Percentiles rank a stretch among this genome's conserved stretches.
Evolutionary conservation across 2,329 filamentous ascomycete species (phyloP).

Genomic region (Monosporascus sp.): DNA sequence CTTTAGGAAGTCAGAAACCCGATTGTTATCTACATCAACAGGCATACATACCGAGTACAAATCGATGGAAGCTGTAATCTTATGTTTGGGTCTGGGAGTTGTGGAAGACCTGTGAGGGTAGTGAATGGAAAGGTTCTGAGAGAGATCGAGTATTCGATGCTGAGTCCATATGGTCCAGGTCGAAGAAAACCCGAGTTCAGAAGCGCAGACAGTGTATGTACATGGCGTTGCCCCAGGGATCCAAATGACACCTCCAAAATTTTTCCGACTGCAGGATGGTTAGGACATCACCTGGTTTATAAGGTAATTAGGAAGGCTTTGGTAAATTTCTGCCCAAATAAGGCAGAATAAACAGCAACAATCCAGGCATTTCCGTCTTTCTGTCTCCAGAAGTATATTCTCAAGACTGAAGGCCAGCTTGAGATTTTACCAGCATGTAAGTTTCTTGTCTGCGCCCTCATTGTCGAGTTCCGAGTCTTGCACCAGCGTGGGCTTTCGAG

Average conservation of each 20-base stretch:
- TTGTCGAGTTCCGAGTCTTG: neutral
- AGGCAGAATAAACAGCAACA: neutral
- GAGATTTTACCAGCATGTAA: constrained; percentile 3
- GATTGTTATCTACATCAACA: neutral
- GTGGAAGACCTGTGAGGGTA: too few relatives aligned
- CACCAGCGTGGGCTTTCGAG: constrained; percentile 1
- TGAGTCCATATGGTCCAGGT: too few relatives aligned
- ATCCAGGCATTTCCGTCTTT: neutral
- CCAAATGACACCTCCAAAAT: neutral
- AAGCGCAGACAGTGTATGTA: too few relatives aligned
- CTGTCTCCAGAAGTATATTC: neutral
- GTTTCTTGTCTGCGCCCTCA: neutral
- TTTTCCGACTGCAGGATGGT: neutral
- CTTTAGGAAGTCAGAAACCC: neutral
- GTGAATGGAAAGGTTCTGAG: too few relatives aligned
- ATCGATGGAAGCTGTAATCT: too few relatives aligned
- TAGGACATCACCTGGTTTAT: neutral
- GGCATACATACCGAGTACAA: too few relatives aligned
- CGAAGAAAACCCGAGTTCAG: too few relatives aligned
- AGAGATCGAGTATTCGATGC: too few relatives aligned
- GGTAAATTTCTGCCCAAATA: neutral
- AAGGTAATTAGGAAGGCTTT: neutral
- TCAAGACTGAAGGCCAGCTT: constrained; percentile 6
- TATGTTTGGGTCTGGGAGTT: too few relatives aligned
- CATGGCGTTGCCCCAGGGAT: too few relatives aligned